Evolutionary conservation across 2,329 filamentous ascomycete species (phyloP).

Genomic region (Apiospora saccharicola): DNA sequence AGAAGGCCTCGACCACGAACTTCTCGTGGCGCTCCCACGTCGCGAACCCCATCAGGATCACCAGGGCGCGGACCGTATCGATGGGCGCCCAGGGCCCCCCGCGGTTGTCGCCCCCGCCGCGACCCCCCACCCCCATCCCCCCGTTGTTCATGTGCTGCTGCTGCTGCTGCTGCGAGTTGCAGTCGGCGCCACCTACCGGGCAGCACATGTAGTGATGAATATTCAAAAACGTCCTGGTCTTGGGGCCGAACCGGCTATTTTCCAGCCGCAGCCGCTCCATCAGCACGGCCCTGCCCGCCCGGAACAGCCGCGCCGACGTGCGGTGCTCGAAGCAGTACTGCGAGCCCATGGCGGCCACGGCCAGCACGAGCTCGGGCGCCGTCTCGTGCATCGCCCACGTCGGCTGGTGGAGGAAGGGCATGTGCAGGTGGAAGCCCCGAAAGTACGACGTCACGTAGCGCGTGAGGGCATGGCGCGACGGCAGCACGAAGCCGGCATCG

Average conservation of each 20-base stretch:
- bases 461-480: slow-evolving; percentile 46
- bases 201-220: slow-evolving; percentile 32
- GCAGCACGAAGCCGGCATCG: slow-evolving; percentile 41
- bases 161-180: not conserved
- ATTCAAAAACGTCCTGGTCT: slow-evolving; percentile 37
- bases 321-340: slow-evolving; percentile 49
- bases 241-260: slow-evolving; percentile 36
- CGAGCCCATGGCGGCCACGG: slow-evolving; percentile 44
- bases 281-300: slow-evolving; percentile 42
- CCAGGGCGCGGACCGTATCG: slow-evolving; percentile 44
- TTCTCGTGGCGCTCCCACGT: slow-evolving; percentile 46
- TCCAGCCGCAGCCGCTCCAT: slow-evolving; percentile 40
- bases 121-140: not conserved
- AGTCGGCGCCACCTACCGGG: not conserved
- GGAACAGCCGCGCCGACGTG: slow-evolving; percentile 44
- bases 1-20: slow-evolving; percentile 46
- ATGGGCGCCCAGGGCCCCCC: slow-evolving; percentile 40
- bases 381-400: slow-evolving; percentile 44
- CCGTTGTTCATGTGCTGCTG: not conserved
- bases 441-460: slow-evolving; percentile 47
- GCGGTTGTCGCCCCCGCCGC: no score
- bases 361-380: slow-evolving; percentile 44
- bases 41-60: slow-evolving; percentile 48
- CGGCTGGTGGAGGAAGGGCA: slow-evolving; percentile 47
- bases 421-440: slow-evolving; percentile 47